Evolutionary conservation across 441 rosid genomes (phyloP), one percentile per base, ranked within the genome.

Genomic region (Caryocar brasiliense): DNA sequence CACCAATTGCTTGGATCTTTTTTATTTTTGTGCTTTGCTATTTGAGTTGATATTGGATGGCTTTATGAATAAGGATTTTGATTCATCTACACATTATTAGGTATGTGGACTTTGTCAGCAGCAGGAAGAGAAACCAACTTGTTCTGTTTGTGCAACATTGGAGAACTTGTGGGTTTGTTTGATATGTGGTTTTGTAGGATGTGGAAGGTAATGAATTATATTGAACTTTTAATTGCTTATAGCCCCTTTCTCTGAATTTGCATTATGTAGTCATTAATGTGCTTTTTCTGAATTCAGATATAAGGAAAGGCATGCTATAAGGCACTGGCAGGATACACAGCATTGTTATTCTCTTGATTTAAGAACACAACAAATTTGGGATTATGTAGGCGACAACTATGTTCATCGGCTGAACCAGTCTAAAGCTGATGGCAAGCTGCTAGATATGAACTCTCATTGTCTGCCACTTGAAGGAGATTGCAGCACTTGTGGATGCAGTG

Each of bases 341-440:
- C 94, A 85, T 44, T 77, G 82, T 55, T 87, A 87, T 58, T 83
- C 95, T 43, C 81, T 91, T 47, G 96, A 91, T 73, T 62, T 87
- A 60, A 72, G 77, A 47, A 80, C 95, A 25, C 95, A 87, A 34
- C 96, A 87, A 70, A 87, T 91, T 21, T 91, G 96, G 96, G 96
- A 92, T 71, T 92, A 92, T 62, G 95, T 83, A 58, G 96, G 98
- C 52, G 98, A 91, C 71, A 77, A 56, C 62, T 92, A 87, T 37
- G 96, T 85, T 59, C 96, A 92, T 58, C 72, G 98, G 18, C 74
- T 92, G 43, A 87, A 81, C 81, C 98, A 87, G 47, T 87, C 91
- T 36, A 87, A 79, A 79, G 62, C 68, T 61, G 91, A 87, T 63
- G 94, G 76, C 18, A 85, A 87, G 56, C 66, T 75, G 15, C 59